Percentiles rank a stretch among this genome's conserved stretches.
phyloP scores from a whole-genome alignment of 805 yeast species.

The Metschnikowia cubensis region DNA sequence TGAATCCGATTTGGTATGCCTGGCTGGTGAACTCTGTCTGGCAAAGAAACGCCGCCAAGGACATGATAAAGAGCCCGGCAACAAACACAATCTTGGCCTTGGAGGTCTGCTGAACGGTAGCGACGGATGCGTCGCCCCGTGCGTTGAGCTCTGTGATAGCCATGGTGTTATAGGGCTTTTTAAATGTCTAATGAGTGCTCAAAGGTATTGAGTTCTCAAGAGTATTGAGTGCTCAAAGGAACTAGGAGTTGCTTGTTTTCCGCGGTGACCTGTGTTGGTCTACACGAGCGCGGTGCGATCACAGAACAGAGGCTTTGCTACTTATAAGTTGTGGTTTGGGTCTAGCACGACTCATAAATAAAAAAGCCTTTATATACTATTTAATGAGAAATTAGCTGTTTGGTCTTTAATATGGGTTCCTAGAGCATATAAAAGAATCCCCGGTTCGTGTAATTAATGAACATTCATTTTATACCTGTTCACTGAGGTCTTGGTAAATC shows the following conservation, averaged over 20 bases:
- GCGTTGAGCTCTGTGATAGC: conserved; percentile 32
- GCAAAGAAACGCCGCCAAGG: conserved; percentile 56
- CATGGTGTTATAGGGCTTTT: conserved; percentile 19
- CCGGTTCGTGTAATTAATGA: too few relatives aligned
- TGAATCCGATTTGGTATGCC: conserved; percentile 53
- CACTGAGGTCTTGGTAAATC: too few relatives aligned
- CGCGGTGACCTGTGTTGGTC: neutral
- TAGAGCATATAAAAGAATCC: too few relatives aligned
- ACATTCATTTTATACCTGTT: too few relatives aligned
- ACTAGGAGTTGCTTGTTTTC: neutral
- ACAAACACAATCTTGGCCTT: conserved; percentile 37
- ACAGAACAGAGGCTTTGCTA: neutral
- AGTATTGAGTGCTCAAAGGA: neutral
- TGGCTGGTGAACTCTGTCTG: conserved; percentile 81
- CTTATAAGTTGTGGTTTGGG: neutral
- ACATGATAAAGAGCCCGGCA: conserved; percentile 28
- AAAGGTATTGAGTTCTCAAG: neutral
- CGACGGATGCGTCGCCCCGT: conserved; percentile 19
- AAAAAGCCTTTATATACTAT: too few relatives aligned
- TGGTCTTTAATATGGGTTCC: too few relatives aligned
- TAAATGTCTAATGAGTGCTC: neutral
- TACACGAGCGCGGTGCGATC: neutral
- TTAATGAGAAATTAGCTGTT: too few relatives aligned
- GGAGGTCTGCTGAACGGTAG: conserved; percentile 26
- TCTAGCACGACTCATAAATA: too few relatives aligned